These are phyloP conservation scores for Mucor mucedo DNA, from an alignment of 371 early-diverging fungal genomes.

Conservation along the genomic window DNA sequence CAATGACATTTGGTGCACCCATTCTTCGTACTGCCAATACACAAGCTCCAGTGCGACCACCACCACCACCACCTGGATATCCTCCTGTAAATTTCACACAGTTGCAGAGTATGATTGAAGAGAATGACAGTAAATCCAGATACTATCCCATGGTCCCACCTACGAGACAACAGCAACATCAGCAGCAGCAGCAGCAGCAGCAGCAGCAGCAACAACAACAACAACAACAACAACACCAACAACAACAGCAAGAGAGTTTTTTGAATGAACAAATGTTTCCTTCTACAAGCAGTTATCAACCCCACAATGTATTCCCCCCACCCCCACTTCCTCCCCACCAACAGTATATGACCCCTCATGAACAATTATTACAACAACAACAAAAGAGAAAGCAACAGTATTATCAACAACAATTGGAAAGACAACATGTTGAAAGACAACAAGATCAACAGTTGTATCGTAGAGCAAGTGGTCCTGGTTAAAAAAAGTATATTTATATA, in stretches of 20 bases:
- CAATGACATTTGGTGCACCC: slow-evolving; percentile 24
- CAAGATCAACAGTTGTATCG: slow-evolving; percentile 21
- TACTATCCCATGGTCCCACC: slow-evolving; percentile 2
- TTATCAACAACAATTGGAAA: neutral
- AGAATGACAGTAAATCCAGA: slow-evolving; percentile 1
- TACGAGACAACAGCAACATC: slow-evolving; percentile 2
- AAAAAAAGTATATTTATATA: slow-evolving; percentile 10
- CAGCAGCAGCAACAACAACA: neutral
- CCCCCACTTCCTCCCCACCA: neutral
- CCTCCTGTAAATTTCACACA: slow-evolving; percentile 11
- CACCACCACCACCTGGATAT: slow-evolving; percentile 8
- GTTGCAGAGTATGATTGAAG: slow-evolving; percentile 19
- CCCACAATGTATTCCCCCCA: slow-evolving; percentile 1
- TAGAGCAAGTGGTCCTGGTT: slow-evolving; percentile 32
- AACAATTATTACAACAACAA: slow-evolving; percentile 3
- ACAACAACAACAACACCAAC: neutral
- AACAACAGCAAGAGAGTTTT: neutral
- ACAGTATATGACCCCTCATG: neutral
- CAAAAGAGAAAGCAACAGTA: slow-evolving; percentile 7
- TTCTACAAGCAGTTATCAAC: neutral
- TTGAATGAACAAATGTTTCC: neutral
- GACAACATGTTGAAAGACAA: slow-evolving; percentile 11
- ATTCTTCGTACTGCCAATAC: slow-evolving; percentile 4
- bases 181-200: neutral
- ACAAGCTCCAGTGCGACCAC: neutral